Base-by-base conservation (phyloP, 106 monocot genomes). In the Dendrobium chrysotoxum region DNA sequence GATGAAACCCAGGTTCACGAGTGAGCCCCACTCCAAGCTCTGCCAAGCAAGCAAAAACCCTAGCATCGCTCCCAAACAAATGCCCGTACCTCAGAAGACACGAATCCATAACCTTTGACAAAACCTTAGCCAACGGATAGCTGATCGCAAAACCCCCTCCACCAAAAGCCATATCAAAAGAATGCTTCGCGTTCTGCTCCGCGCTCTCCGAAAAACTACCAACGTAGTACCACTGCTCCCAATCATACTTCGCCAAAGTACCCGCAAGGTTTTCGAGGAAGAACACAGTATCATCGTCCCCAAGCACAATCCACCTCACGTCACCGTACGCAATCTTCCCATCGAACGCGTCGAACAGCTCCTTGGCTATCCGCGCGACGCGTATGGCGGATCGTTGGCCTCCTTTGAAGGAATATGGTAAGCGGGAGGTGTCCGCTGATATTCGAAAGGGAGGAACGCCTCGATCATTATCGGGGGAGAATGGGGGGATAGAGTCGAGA, bases 221-320 rank as follows among this genome's bases (percentile, higher is more conserved):
- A 71, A 96, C 72, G 83, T 96, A 96, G 79, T 86, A 82, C 87
- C 81, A 89, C 67, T 82, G 72, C 64, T 80, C 74, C 86, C 87
- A 88, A 45, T 96, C 92, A 68, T 90, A 90, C 82, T 85, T 92
- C 46, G 78, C 82, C 31, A 96, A 80, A 38, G 84, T 85, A 18
- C 75, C 80, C 1, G 78, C 80, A 25, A 96, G 87, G 75, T 94
- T 96, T 16, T 88, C 86, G 28, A 82, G 84, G 76, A 97, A 87
- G 82, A 97, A 97, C 53, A 90, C 84, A 6, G 96, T 97, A 77
- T 97, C 96, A 77, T 97, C 96, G 45, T 97, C 96, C 20, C 94
- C 93, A 23, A 97, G 84, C 76, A 97, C 93, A 71, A 97, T 72
- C 96, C 96, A 97, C 72, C 86, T 75, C 20, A 88, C 72, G 65